Evolutionary conservation across 345 rosid genomes (phyloP), one percentile per base, ranked within the genome.

Genomic region (Eucalyptus curtisii): DNA sequence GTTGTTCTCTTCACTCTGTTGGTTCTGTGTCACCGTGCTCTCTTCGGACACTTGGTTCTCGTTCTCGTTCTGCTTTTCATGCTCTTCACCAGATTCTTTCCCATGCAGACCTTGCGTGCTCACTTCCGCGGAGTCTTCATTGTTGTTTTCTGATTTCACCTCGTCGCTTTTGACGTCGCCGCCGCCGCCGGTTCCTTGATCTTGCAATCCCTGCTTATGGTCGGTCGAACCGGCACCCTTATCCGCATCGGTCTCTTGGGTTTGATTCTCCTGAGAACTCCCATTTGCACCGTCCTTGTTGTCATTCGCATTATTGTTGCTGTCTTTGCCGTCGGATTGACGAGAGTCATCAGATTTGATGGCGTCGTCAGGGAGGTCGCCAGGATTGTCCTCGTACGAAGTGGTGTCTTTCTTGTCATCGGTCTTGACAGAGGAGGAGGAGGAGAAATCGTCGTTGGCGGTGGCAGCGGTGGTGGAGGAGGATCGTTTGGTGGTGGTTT

Each of bases 331-430:
- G 8, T 66, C 55, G 8, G 79, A 57, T 31, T 76, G 76, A 59
- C 89, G 91, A 25, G 92, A 89, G 27, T 95, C 96, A 52, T 95
- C 99, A 3, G 97, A 90, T 91, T 95, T 94, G 27, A 97, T 91
- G 40, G 98, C 99, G 88, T 97, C 99, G 4, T 91, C 95, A 9
- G 99, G 99, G 47, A 97, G 97, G 81, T 95, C 93, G 1, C 98
- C 99, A 0, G 98, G 99, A 84, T 96, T 97, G 90, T 97, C 99
- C 87, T 96, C 96, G 79, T 90, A 96, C 10, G 92, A 92, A 1
- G 94, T 90, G 37, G 88, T 88, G 55, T 92, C 93, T 68, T 92
- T 91, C 66, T 91, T 89, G 79, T 84, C 85, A 15, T 47, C 45
- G 20, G 16, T 13, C 49, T 89, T 92, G 45, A 80, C 53, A 71